Conservation (phyloP, 805 yeast species). For the Nakazawaea sp. region DNA sequence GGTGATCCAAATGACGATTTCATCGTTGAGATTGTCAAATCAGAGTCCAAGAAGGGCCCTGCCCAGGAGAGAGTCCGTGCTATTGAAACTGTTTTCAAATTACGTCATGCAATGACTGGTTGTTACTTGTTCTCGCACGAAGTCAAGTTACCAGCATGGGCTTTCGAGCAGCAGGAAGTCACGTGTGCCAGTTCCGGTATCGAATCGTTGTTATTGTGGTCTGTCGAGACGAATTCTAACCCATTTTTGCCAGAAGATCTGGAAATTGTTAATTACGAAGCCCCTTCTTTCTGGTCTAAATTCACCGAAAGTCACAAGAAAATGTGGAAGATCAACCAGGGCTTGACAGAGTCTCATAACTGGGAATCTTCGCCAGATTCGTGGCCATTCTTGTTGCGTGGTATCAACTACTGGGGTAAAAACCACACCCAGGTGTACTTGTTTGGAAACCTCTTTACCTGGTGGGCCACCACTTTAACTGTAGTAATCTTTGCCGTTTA, state of each 20-base stretch:
- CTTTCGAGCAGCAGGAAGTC: constrained; percentile 79
- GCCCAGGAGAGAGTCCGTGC: constrained; percentile 57
- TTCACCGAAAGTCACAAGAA: constrained; percentile 57
- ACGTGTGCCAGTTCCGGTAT: constrained; percentile 71
- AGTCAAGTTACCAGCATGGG: constrained; percentile 76
- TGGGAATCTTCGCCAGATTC: constrained; percentile 66
- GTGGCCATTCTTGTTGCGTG: constrained; percentile 74
- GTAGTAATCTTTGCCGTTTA: constrained; percentile 44
- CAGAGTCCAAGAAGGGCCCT: constrained; percentile 38
- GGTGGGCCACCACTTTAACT: constrained; percentile 66
- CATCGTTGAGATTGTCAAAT: constrained; percentile 62
- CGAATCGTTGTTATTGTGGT: constrained; percentile 58
- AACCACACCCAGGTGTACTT: constrained; percentile 59
- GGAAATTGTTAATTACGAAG: constrained; percentile 45
- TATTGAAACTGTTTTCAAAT: constrained; percentile 61
- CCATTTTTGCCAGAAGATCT: constrained; percentile 34
- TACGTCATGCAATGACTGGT: constrained; percentile 76
- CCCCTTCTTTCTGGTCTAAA: constrained; percentile 49
- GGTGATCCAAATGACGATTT: constrained; percentile 88
- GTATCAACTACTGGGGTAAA: constrained; percentile 74
- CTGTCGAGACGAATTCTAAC: constrained; percentile 64
- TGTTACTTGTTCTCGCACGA: constrained; percentile 72
- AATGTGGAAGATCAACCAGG: constrained; percentile 75
- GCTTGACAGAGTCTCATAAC: constrained; percentile 60
- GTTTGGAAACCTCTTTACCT: constrained; percentile 70